Base-by-base conservation (phyloP, 495 filamentous ascomycete species). In the Trichoderma erinaceum region DNA sequence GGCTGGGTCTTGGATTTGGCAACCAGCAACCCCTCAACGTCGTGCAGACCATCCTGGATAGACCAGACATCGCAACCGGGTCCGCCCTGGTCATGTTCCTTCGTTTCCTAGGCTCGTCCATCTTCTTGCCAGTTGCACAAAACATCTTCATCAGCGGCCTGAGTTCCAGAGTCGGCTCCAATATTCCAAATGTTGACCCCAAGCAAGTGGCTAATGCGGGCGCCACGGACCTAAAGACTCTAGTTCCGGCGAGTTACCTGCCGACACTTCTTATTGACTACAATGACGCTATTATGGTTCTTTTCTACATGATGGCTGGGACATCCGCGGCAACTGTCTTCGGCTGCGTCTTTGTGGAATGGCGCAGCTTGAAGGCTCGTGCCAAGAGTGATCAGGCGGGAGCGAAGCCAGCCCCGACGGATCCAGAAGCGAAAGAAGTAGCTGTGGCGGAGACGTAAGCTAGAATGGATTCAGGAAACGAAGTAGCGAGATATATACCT, bases 301-400 rank as follows among this genome's bases (percentile, higher is more conserved):
- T 85, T 0, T 93, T 89, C 73, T 86, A 88, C 68, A 83, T 91
- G 0, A 78, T 61, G 25, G 27, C 27, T 21, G 80, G 61, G 79
- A 89, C 35, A 84, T 86, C 2, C 79, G 89, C 73, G 81, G 64
- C 90, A 4, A 82, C 82, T 3, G 76, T 89, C 3, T 13, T 91
- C 46, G 88, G 82, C 23, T 78, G 84, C 0, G 75, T 84, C 16
- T 79, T 81, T 3, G 78, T 93, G 41, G 84, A 92, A 74, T 94
- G 90, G 90, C 83, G 83, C 69, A 88, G 82, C 48, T 87, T 95
- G 23, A 92, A 92, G 79, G 46, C 32, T 12, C 56, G 56, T 4
- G 56, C 56, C 4, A 86, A 86, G 3, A 64, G 5, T 38, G 35
- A 38, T 6, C 32, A 35, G 35, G 35, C 35, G 8, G 35, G 5